These are phyloP conservation scores for Ceratobasidium sp. DNA, from an alignment of 1,284 basidiomycete species.

Conservation along the genomic window DNA sequence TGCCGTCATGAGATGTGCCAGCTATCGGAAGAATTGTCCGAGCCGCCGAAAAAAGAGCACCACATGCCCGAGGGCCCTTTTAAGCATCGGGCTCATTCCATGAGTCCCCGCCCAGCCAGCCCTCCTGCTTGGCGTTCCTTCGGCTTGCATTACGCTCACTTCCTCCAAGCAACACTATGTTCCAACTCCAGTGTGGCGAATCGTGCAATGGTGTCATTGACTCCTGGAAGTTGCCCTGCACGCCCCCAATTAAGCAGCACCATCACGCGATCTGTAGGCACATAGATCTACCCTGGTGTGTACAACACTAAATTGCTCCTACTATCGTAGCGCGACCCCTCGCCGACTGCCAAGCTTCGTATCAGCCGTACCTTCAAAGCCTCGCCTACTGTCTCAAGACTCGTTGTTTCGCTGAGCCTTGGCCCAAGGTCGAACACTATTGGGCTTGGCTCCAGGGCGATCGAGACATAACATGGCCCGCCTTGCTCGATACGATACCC, in stretches of 20 bases:
- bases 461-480: slow-evolving; percentile 24
- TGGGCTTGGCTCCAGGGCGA: slow-evolving; percentile 40
- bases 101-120: too few species aligned
- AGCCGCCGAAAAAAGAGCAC: too few species aligned
- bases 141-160: too few species aligned
- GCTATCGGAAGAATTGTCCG: too few species aligned
- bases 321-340: slow-evolving; percentile 11
- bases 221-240: slow-evolving; percentile 27
- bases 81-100: too few species aligned
- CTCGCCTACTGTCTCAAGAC: slow-evolving; percentile 35
- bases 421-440: slow-evolving; percentile 30
- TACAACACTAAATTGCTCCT: background rate
- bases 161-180: slow-evolving; percentile 1
- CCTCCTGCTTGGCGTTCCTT: too few species aligned
- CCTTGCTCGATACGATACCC: slow-evolving; percentile 10
- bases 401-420: slow-evolving; percentile 20
- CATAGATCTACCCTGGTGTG: background rate
- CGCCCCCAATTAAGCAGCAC: slow-evolving; percentile 32
- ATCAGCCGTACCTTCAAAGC: slow-evolving; percentile 11
- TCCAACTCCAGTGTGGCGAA: slow-evolving; percentile 41
- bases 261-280: slow-evolving; percentile 38
- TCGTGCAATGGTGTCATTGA: slow-evolving; percentile 42
- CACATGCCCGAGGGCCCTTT: too few species aligned
- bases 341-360: slow-evolving; percentile 29
- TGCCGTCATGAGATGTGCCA: too few species aligned